phyloP scores from a whole-genome alignment of 306 rosid genomes.

The Trifolium repens region DNA sequence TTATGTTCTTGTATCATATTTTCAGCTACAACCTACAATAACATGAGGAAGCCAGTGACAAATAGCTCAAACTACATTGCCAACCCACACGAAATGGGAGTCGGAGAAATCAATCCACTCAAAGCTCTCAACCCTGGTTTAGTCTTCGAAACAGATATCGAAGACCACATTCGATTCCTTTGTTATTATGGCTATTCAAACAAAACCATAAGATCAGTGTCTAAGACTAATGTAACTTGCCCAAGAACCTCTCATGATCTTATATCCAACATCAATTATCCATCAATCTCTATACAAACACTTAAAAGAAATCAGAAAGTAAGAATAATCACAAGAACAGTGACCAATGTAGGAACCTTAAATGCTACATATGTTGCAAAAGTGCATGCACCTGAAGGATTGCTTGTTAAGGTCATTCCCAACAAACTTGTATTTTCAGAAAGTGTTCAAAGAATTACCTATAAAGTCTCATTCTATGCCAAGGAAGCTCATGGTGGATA shows the following conservation, averaged over 20 bases:
- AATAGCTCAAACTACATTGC: constrained; percentile 65
- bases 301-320: constrained; percentile 53
- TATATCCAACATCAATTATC: constrained; percentile 78
- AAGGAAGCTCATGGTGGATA: constrained; percentile 72
- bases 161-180: constrained; percentile 75
- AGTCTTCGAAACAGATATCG: constrained; percentile 62
- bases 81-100: constrained; percentile 84
- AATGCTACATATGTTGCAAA: constrained; percentile 73
- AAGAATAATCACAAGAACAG: constrained; percentile 64
- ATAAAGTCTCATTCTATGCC: constrained; percentile 64
- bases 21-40: constrained; percentile 74
- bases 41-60: constrained; percentile 71
- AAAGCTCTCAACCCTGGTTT: constrained; percentile 86
- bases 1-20: constrained; percentile 33
- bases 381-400: constrained; percentile 66
- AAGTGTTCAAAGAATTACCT: constrained; percentile 53
- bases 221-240: constrained; percentile 66
- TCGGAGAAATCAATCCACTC: constrained; percentile 80
- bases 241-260: constrained; percentile 71
- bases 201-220: constrained; percentile 63
- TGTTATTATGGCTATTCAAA: constrained; percentile 74
- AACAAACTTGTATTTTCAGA: constrained; percentile 60
- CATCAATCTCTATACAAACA: constrained; percentile 74
- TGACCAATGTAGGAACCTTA: constrained; percentile 72
- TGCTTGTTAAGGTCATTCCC: constrained; percentile 69